Percentiles rank a stretch among this genome's conserved stretches.
phyloP scores from a whole-genome alignment of 2,329 filamentous ascomycete genomes.

The Penicillium crustosum region DNA sequence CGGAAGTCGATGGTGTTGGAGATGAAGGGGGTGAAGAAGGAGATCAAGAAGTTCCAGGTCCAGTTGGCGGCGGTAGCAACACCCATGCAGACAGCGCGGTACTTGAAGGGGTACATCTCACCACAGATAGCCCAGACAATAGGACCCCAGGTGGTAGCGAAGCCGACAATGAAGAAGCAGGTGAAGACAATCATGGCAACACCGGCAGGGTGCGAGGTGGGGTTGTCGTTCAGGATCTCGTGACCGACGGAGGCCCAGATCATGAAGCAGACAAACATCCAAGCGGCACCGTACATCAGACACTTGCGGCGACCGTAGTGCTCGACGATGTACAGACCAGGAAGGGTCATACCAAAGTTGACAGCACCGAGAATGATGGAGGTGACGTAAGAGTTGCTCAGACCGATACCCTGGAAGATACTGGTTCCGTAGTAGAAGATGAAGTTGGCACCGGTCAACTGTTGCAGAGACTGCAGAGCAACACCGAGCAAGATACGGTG shows the following conservation, averaged over 20 bases:
- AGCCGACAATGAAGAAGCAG: slow-evolving; percentile 72
- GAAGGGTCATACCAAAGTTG: slow-evolving; percentile 67
- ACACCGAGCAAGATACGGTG: slow-evolving; percentile 50
- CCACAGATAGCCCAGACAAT: slow-evolving; percentile 49
- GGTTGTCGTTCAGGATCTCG: slow-evolving; percentile 38
- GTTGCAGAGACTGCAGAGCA: slow-evolving; percentile 48
- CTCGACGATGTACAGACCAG: slow-evolving; percentile 69
- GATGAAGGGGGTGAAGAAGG: slow-evolving; percentile 81
- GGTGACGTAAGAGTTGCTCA: slow-evolving; percentile 64
- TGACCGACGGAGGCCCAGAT: slow-evolving; percentile 62
- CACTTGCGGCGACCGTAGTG: slow-evolving; percentile 67
- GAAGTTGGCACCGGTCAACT: slow-evolving; percentile 52
- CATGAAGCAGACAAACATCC: slow-evolving; percentile 65
- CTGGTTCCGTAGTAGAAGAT: slow-evolving; percentile 56
- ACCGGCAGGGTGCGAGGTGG: slow-evolving; percentile 54
- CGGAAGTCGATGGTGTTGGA: slow-evolving; percentile 68
- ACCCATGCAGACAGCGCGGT: slow-evolving; percentile 73
- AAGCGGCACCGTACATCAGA: slow-evolving; percentile 64
- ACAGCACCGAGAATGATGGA: slow-evolving; percentile 68
- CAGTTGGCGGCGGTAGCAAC: slow-evolving; percentile 77
- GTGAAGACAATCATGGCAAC: slow-evolving; percentile 70
- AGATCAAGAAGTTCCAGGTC: slow-evolving; percentile 72
- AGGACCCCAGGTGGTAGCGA: slow-evolving; percentile 70
- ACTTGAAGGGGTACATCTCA: slow-evolving; percentile 48
- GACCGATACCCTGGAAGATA: slow-evolving; percentile 66